These are phyloP conservation scores for Fusarium humuli DNA, from an alignment of 2,329 filamentous ascomycete genomes.

Conservation along the genomic window DNA sequence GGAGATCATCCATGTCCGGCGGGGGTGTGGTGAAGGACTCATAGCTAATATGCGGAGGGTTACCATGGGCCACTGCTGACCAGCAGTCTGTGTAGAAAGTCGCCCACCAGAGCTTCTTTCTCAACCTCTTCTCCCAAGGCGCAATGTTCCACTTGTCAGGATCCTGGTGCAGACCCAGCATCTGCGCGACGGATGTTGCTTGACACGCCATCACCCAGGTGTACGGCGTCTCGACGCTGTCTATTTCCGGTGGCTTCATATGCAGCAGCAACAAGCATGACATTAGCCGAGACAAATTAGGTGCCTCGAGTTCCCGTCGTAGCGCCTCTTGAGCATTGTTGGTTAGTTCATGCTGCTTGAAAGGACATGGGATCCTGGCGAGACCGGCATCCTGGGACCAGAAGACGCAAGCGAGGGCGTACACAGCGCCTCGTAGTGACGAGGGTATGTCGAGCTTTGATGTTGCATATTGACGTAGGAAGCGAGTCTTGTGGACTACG, in stretches of 20 bases:
- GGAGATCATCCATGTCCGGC: conserved; percentile 56
- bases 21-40: conserved; percentile 56
- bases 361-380: conserved; percentile 46
- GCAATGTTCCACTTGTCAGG: conserved; percentile 56
- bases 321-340: conserved; percentile 57
- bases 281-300: conserved; percentile 60
- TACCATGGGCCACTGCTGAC: conserved; percentile 60
- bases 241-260: conserved; percentile 58
- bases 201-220: conserved; percentile 59
- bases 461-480: conserved; percentile 54
- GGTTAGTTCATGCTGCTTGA: conserved; percentile 56
- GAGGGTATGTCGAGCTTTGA: conserved; percentile 56
- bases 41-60: conserved; percentile 57
- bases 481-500: conserved; percentile 58
- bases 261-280: conserved; percentile 60
- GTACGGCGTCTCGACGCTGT: conserved; percentile 59
- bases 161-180: conserved; percentile 60
- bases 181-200: conserved; percentile 58
- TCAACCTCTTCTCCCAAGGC: conserved; percentile 56
- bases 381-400: conserved; percentile 54
- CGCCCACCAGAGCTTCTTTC: conserved; percentile 61
- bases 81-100: conserved; percentile 57
- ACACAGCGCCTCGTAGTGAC: conserved; percentile 59
- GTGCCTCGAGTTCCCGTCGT: conserved; percentile 59
- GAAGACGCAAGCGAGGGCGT: conserved; percentile 58